phyloP scores from a whole-genome alignment of 768 basidiomycete genomes.

The Dentipellis fragilis region DNA sequence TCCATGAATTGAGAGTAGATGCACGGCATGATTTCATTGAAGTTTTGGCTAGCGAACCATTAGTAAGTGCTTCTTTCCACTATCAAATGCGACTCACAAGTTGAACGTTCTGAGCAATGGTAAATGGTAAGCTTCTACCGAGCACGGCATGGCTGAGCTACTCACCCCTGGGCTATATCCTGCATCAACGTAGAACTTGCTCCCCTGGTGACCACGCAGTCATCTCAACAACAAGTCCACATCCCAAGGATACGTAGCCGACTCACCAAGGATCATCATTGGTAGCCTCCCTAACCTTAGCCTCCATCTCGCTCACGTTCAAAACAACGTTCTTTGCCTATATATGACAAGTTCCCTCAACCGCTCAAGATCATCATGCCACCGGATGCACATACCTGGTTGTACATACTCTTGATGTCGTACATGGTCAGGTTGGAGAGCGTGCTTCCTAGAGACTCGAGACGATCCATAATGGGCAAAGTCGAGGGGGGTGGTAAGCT shows the following conservation, averaged over 20 bases:
- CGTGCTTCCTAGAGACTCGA: conserved; percentile 65
- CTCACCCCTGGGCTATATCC: conserved; percentile 94
- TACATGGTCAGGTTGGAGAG: conserved; percentile 82
- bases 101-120: conserved; percentile 82
- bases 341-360: neutral
- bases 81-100: conserved; percentile 51
- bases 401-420: conserved; percentile 92
- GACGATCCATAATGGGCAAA: conserved; percentile 56
- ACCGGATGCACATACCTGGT: conserved; percentile 49
- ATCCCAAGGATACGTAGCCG: too few relatives aligned
- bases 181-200: conserved; percentile 97
- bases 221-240: neutral
- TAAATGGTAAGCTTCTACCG: conserved; percentile 10
- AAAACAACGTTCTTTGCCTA: conserved; percentile 95
- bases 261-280: conserved; percentile 84
- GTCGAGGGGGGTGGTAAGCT: neutral
- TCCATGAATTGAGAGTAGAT: conserved; percentile 96
- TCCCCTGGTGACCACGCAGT: conserved; percentile 49
- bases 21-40: conserved; percentile 98
- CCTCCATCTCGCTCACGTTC: conserved; percentile 66
- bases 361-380: neutral
- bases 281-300: neutral
- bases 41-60: conserved; percentile 61
- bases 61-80: neutral
- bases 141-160: conserved; percentile 6